Evolutionary conservation across 1,139 yeast species (phyloP).

Genomic region (Yamadazyma sp.): DNA sequence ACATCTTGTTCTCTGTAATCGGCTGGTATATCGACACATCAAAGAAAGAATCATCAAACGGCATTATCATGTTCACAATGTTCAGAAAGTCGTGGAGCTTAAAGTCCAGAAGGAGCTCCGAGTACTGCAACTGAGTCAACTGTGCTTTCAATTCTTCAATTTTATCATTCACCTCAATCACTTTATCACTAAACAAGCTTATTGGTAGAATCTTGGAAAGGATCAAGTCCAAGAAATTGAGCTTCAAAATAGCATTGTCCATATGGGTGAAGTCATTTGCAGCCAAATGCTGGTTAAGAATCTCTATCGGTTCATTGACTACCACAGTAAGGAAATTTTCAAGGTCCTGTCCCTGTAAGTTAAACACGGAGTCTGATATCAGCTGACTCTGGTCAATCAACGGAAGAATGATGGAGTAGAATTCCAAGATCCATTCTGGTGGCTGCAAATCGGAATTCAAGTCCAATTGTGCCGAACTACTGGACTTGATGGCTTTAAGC

Average conservation of each 20-base stretch:
- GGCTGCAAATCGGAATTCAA: slow-evolving; percentile 54
- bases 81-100: slow-evolving; percentile 58
- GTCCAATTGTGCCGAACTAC: slow-evolving; percentile 44
- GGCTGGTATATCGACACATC: slow-evolving; percentile 62
- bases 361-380: slow-evolving; percentile 38
- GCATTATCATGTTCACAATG: slow-evolving; percentile 69
- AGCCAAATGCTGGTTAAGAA: slow-evolving; percentile 38
- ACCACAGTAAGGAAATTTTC: slow-evolving; percentile 34
- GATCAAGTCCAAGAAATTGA: slow-evolving; percentile 62
- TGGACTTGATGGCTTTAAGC: slow-evolving; percentile 39
- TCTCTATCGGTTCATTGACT: slow-evolving; percentile 49
- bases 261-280: slow-evolving; percentile 28
- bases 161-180: slow-evolving; percentile 35
- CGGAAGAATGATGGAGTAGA: slow-evolving; percentile 51
- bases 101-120: slow-evolving; percentile 46
- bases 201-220: slow-evolving; percentile 55
- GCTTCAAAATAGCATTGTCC: slow-evolving; percentile 45
- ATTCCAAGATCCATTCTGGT: slow-evolving; percentile 73
- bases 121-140: slow-evolving; percentile 43
- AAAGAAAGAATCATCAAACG: slow-evolving; percentile 51
- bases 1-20: slow-evolving; percentile 60
- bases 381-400: slow-evolving; percentile 41
- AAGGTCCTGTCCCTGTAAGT: slow-evolving; percentile 33
- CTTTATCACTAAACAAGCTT: slow-evolving; percentile 36
- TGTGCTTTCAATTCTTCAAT: slow-evolving; percentile 34